phyloP scores from a whole-genome alignment of 2,329 filamentous ascomycete species.

The Pseudophaeomoniella oleicola region DNA sequence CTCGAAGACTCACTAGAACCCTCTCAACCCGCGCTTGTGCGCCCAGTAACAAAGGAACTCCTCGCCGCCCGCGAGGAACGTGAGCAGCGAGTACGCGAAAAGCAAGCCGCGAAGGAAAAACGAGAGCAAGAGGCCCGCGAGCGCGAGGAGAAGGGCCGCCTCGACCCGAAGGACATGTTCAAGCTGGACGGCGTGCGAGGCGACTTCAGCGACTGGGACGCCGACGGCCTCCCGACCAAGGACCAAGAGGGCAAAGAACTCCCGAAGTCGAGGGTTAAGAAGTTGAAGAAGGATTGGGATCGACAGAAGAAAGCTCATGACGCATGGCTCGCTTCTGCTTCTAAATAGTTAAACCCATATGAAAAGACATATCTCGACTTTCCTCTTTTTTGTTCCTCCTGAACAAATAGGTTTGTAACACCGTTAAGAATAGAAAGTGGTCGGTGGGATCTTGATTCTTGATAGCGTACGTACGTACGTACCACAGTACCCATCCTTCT shows the following conservation, averaged over 20 bases:
- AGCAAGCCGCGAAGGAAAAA: constrained; percentile 45
- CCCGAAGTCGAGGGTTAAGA: constrained; percentile 66
- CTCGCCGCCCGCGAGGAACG: constrained; percentile 40
- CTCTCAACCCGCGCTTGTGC: constrained; percentile 55
- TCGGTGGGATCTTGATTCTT: no score
- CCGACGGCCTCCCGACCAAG: constrained; percentile 63
- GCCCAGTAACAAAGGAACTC: constrained; percentile 46
- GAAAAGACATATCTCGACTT: no score
- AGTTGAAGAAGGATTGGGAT: constrained; percentile 79
- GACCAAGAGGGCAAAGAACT: constrained; percentile 66
- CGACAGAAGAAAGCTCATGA: constrained; percentile 76
- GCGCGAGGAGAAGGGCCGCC: constrained; percentile 39
- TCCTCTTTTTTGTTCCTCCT: no score
- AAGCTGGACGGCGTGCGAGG: constrained; percentile 24
- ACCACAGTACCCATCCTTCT: no score
- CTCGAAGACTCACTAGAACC: constrained; percentile 60
- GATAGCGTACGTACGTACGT: no score
- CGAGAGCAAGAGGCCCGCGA: constrained; percentile 37
- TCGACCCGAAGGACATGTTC: constrained; percentile 46
- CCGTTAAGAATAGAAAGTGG: no score
- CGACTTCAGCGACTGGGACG: constrained; percentile 68
- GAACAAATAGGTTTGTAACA: no score
- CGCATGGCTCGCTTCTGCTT: constrained; percentile 30
- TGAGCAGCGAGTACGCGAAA: constrained; percentile 32
- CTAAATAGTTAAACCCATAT: no score